A percentile compares a stretch with the other conserved stretches of the same genome.
Conservation (phyloP, 257 asterid genomes). For the Ophiorrhiza pumila region DNA sequence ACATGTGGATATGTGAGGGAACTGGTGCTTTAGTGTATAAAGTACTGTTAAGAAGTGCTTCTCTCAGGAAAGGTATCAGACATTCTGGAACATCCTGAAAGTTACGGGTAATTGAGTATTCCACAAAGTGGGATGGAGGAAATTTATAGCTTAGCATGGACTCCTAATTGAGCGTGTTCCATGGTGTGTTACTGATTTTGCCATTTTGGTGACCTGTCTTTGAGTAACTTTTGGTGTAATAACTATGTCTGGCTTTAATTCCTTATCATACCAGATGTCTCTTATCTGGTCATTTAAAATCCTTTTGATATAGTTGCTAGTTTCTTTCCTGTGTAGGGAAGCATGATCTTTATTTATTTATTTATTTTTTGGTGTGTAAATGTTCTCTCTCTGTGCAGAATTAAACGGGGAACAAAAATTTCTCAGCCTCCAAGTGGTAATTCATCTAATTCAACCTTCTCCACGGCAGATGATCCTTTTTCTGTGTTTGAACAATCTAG, state of each 20-base stretch:
- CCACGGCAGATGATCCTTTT: slow-evolving; percentile 55
- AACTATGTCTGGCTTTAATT: not conserved
- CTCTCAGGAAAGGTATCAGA: not conserved
- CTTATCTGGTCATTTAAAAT: not conserved
- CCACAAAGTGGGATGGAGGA: not conserved
- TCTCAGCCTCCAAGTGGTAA: slow-evolving; percentile 33
- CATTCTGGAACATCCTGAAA: not conserved
- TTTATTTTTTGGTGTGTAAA: not conserved
- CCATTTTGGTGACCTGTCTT: not conserved
- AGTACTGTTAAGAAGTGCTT: not conserved
- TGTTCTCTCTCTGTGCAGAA: slow-evolving; percentile 33
- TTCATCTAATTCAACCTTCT: slow-evolving; percentile 41
- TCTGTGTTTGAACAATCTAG: slow-evolving; percentile 45
- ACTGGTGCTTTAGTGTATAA: not conserved
- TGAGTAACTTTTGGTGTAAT: not conserved
- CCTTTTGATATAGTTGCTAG: not conserved
- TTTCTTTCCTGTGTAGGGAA: not conserved
- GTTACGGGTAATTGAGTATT: not conserved
- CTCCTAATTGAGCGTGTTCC: not conserved
- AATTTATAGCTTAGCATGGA: not conserved
- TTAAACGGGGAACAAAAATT: slow-evolving; percentile 20
- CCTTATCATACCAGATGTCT: not conserved
- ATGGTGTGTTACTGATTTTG: not conserved
- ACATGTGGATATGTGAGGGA: not conserved
- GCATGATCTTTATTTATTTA: not conserved